Conservation (phyloP, 495 filamentous ascomycete genomes). For the Pseudevernia furfuracea region DNA sequence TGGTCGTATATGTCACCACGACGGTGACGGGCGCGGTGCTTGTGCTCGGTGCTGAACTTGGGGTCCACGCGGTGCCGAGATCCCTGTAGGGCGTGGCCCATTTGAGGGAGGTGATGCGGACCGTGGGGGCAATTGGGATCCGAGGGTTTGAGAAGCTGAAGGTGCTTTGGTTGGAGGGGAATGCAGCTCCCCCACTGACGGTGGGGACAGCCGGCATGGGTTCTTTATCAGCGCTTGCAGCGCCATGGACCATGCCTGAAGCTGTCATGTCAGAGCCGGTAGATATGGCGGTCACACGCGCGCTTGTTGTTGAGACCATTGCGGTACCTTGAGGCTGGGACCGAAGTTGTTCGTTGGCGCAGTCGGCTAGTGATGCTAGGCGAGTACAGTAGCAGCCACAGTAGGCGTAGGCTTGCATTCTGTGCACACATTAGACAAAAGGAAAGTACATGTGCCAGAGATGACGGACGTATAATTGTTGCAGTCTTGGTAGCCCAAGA, state of each 20-base stretch:
- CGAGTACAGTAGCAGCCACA: slow-evolving; percentile 19
- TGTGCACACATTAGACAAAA: slow-evolving; percentile 3
- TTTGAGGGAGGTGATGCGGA: background rate
- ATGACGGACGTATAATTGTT: slow-evolving; percentile 21
- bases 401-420: slow-evolving; percentile 23
- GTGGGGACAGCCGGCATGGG: background rate
- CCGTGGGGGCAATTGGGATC: background rate
- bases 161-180: background rate
- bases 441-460: background rate
- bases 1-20: background rate
- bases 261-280: background rate
- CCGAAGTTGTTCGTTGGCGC: slow-evolving; percentile 20
- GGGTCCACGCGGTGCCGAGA: background rate
- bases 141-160: background rate
- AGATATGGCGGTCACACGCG: background rate
- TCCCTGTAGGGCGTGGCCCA: background rate
- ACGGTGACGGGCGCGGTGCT: background rate
- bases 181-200: background rate
- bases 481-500: slow-evolving; percentile 20
- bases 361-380: slow-evolving; percentile 16
- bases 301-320: background rate
- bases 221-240: background rate
- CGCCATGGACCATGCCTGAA: too few relatives aligned
- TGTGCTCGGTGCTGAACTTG: background rate
- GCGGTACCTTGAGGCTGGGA: background rate